Conservation (phyloP, 1,284 basidiomycete species). For the Termitomyces sp. region DNA sequence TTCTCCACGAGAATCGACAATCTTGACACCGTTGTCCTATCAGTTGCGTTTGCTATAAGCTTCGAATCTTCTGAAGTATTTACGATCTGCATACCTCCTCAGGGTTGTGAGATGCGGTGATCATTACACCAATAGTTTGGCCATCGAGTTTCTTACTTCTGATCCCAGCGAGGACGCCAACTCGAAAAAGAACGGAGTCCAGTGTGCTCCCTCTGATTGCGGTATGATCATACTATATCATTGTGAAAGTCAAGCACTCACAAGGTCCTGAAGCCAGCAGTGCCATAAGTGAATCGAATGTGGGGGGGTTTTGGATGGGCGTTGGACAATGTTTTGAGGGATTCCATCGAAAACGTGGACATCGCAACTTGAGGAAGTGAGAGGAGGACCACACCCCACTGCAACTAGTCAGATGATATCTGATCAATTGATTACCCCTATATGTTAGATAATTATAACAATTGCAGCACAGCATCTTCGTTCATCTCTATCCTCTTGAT, state of each 20-base stretch:
- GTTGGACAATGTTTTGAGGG: conserved; percentile 45
- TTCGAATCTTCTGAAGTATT: neutral
- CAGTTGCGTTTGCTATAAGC: conserved; percentile 7
- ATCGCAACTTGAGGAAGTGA: conserved; percentile 19
- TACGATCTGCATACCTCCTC: conserved; percentile 61
- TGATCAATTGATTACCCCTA: conserved; percentile 6
- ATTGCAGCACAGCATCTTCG: conserved; percentile 6
- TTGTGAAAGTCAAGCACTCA: conserved; percentile 37
- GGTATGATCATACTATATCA: conserved; percentile 18
- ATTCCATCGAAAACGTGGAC: conserved; percentile 37
- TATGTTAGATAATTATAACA: neutral
- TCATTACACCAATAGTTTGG: conserved; percentile 94
- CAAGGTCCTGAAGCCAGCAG: conserved; percentile 92
- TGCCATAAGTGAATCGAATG: conserved; percentile 83
- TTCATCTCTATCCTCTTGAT: neutral
- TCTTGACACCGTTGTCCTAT: conserved; percentile 97
- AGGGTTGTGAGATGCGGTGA: conserved; percentile 98
- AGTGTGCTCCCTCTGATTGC: conserved; percentile 66
- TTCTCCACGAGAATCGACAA: conserved; percentile 97
- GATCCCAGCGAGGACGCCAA: conserved; percentile 87
- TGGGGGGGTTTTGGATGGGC: conserved; percentile 60
- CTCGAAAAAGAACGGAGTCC: conserved; percentile 92
- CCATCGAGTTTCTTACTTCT: conserved; percentile 89
- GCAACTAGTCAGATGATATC: conserved; percentile 14
- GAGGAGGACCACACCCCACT: too few relatives aligned